A percentile compares a stretch with the other conserved stretches of the same genome.
Conservation (phyloP, 176 grass and related monocot species). For the Phyllostachys edulis region DNA sequence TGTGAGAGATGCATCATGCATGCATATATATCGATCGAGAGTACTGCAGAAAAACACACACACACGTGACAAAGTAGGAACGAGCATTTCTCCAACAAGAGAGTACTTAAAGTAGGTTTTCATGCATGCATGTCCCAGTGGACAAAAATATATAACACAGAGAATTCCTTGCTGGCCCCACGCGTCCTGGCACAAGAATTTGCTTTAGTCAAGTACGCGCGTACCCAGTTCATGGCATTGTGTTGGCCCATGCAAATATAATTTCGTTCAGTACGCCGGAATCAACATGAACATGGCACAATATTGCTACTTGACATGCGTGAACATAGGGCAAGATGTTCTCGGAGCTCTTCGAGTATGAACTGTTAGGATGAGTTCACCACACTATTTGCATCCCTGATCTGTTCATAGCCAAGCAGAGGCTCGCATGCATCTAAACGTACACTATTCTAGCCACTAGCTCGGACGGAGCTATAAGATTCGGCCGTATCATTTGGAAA, state of each 20-base stretch:
- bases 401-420: not conserved
- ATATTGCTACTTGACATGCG: not conserved
- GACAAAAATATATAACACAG: not conserved
- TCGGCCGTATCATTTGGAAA: too few species aligned
- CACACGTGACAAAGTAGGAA: not conserved
- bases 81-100: not conserved
- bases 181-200: not conserved
- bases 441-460: constrained; percentile 6
- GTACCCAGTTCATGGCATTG: not conserved
- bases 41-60: not conserved
- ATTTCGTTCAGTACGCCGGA: not conserved
- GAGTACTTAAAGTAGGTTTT: not conserved
- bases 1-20: not conserved
- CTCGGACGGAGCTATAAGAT: not conserved
- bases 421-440: not conserved
- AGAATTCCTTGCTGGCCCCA: not conserved
- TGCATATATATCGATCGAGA: not conserved
- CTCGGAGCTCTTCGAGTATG: not conserved
- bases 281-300: not conserved
- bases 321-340: not conserved
- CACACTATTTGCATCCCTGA: not conserved
- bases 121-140: not conserved
- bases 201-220: not conserved
- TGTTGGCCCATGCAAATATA: not conserved
- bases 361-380: not conserved